Evolutionary conservation across 1,139 yeast species (phyloP), one percentile per base, ranked within the genome.

Genomic region (Oligophagozyma castellii): DNA sequence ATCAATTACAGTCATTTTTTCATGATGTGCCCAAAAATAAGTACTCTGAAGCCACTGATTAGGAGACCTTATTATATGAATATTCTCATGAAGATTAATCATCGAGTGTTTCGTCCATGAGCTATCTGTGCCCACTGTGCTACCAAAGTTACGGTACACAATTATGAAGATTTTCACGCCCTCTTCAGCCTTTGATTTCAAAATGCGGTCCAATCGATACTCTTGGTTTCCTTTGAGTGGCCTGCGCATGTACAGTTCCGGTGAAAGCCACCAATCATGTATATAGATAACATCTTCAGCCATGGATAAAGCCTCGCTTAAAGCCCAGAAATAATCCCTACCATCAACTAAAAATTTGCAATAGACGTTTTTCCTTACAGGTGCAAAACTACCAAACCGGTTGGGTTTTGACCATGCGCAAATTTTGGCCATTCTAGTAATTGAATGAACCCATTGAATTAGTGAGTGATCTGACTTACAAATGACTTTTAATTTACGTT

Each of bases 11-110:
- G 92, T 73, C 33, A 92, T 57, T 49, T 92, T 92, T 51, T 92
- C 99, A 56, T 92, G 99, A 59, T 92, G 99, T 0, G 99, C 98
- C 98, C 98, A 92, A 52, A 92, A 92, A 46, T 73, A 81, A 0
- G 94, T 84, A 46, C 86, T 84, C 51, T 89, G 96, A 31, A 83
- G 61, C 50, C 92, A 70, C 53, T 92, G 99, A 43, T 89, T 86
- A 4, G 99, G 99, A 1, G 96, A 86, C 43, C 99, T 70, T 40
- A 89, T 70, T 12, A 89, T 86, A 55, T 80, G 89, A 33, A 92
- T 73, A 46, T 92, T 92, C 16, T 74, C 78, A 51, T 86, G 84
- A 31, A 92, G 60, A 31, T 80, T 86, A 31, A 92, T 62, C 46
- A 92, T 63, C 1, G 95, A 83, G 48, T 89, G 95, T 46, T 92